Conservation (phyloP, 2,329 filamentous ascomycete species). For the Pseudogymnoascus sp. region DNA sequence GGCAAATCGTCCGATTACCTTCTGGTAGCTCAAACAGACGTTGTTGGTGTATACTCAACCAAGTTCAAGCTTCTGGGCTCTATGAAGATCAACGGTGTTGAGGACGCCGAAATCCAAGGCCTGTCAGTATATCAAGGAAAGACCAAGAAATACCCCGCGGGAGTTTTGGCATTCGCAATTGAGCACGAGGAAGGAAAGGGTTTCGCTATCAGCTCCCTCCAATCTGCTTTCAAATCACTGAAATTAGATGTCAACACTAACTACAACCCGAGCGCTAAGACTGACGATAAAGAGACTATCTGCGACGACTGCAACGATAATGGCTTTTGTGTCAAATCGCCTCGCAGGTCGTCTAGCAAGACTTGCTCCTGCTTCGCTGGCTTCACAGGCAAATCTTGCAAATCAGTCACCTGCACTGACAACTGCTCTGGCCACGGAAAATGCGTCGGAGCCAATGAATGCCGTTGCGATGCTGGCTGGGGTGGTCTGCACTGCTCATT, state of each 20-base stretch:
- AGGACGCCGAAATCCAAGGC: not conserved
- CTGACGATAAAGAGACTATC: not conserved
- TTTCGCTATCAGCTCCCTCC: slow-evolving; percentile 38
- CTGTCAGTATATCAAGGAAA: not conserved
- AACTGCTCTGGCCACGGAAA: slow-evolving; percentile 38
- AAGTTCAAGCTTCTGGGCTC: slow-evolving; percentile 34
- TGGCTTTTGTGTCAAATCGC: not conserved
- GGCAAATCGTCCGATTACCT: slow-evolving; percentile 35
- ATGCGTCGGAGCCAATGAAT: slow-evolving; percentile 39
- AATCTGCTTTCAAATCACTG: slow-evolving; percentile 31
- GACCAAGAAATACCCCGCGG: slow-evolving; percentile 19
- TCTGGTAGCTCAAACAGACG: slow-evolving; percentile 36
- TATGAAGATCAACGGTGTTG: slow-evolving; percentile 27
- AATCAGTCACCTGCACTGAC: slow-evolving; percentile 34
- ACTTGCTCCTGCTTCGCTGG: slow-evolving; percentile 41
- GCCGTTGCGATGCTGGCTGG: slow-evolving; percentile 38
- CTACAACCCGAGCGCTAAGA: slow-evolving; percentile 29
- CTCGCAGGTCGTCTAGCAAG: slow-evolving; percentile 24
- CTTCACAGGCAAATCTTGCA: slow-evolving; percentile 34
- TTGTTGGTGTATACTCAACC: slow-evolving; percentile 36
- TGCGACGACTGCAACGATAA: not conserved
- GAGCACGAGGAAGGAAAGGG: slow-evolving; percentile 36
- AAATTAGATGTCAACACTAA: slow-evolving; percentile 33
- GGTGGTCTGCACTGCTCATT: slow-evolving; percentile 42
- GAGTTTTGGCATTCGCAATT: slow-evolving; percentile 37